Conservation (phyloP, 2,329 filamentous ascomycete genomes). For the Coleophoma cylindrospora region DNA sequence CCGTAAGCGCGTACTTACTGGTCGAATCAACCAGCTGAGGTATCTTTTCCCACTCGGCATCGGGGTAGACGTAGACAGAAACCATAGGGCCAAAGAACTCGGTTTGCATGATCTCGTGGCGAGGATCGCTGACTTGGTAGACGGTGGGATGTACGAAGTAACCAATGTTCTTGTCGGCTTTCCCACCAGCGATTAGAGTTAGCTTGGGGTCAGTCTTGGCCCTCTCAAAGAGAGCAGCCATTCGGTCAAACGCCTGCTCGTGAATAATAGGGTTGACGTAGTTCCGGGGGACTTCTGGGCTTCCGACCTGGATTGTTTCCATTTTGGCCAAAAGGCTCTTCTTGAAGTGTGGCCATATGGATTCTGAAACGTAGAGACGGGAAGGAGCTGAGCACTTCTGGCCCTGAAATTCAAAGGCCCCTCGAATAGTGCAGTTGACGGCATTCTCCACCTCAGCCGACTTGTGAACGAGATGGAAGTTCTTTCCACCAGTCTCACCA, state of each 20-base stretch:
- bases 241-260: conserved; percentile 73
- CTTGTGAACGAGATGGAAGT: conserved; percentile 80
- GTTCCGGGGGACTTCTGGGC: conserved; percentile 63
- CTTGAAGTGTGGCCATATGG: conserved; percentile 68
- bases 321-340: conserved; percentile 63
- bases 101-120: conserved; percentile 67
- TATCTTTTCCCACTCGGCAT: conserved; percentile 38
- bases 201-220: conserved; percentile 71
- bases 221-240: conserved; percentile 69
- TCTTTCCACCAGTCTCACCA: conserved; percentile 89
- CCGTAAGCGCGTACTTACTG: conserved; percentile 74
- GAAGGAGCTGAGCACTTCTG: conserved; percentile 89
- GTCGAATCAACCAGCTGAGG: conserved; percentile 60
- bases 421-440: conserved; percentile 75
- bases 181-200: conserved; percentile 69
- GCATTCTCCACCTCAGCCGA: conserved; percentile 76
- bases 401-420: conserved; percentile 85
- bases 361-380: conserved; percentile 71
- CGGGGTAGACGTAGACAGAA: conserved; percentile 72
- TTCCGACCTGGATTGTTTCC: conserved; percentile 64
- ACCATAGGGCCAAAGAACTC: conserved; percentile 83
- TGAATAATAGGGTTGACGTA: conserved; percentile 89
- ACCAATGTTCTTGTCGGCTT: conserved; percentile 70
- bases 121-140: conserved; percentile 68
- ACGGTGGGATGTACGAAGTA: conserved; percentile 83